A percentile compares a stretch with the other conserved stretches of the same genome.
These are phyloP conservation scores for Aureobasidium lini DNA, from an alignment of 2,329 filamentous ascomycete genomes.

Conservation along the genomic window DNA sequence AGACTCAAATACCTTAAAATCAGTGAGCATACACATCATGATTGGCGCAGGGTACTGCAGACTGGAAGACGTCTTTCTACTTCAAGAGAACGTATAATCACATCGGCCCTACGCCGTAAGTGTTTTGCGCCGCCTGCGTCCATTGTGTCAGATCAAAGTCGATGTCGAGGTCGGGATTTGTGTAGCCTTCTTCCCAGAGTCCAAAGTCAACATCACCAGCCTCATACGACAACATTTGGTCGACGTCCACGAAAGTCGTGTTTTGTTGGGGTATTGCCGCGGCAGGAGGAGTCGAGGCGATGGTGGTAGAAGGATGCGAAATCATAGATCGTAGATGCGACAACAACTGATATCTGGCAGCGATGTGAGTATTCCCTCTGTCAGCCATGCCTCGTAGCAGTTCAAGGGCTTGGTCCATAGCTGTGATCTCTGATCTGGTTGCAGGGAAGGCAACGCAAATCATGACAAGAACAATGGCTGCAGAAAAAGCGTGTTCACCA, in stretches of 20 bases:
- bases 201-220: neutral
- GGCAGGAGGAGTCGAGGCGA: neutral
- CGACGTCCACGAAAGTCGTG: neutral
- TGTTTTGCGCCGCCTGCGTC: slow-evolving; percentile 9
- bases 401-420: slow-evolving; percentile 41
- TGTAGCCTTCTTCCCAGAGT: slow-evolving; percentile 11
- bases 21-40: too few species aligned
- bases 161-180: slow-evolving; percentile 5
- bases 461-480: slow-evolving; percentile 48
- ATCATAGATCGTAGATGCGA: slow-evolving; percentile 28
- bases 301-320: neutral
- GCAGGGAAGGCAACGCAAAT: slow-evolving; percentile 47
- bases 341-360: slow-evolving; percentile 32
- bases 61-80: too few species aligned
- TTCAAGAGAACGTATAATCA: neutral
- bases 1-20: too few species aligned
- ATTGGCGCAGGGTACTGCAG: too few species aligned
- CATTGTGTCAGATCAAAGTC: slow-evolving; percentile 10
- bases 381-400: slow-evolving; percentile 46
- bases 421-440: slow-evolving; percentile 33
- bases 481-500: slow-evolving; percentile 49
- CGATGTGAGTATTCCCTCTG: slow-evolving; percentile 45
- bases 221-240: neutral
- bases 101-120: neutral
- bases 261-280: neutral